Evolutionary conservation across 2,329 filamentous ascomycete genomes (phyloP).

Genomic region (Penicillium sp.): DNA sequence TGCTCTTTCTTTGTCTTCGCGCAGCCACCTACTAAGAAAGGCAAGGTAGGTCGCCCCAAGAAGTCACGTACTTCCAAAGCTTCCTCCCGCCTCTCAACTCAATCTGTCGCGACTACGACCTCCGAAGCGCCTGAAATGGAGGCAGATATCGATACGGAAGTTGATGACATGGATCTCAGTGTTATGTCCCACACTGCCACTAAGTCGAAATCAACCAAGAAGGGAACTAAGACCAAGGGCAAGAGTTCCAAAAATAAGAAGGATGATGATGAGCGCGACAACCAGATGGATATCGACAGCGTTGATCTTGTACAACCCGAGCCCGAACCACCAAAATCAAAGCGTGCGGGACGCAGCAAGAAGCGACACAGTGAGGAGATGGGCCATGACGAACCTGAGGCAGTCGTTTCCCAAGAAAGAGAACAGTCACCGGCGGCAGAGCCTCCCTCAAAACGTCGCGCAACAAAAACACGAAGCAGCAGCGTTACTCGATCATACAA

Average conservation of each 20-base stretch:
- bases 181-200: conserved; percentile 53
- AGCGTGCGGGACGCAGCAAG: conserved; percentile 52
- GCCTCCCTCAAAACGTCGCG: conserved; percentile 63
- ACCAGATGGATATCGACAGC: conserved; percentile 35
- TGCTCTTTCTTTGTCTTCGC: conserved; percentile 82
- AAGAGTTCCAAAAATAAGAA: conserved; percentile 42
- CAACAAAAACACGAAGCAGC: conserved; percentile 57
- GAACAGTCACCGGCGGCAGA: conserved; percentile 28
- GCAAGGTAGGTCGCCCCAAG: conserved; percentile 61
- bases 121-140: conserved; percentile 51
- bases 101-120: conserved; percentile 49
- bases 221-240: conserved; percentile 40
- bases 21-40: conserved; percentile 53
- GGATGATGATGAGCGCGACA: conserved; percentile 50
- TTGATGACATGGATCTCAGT: conserved; percentile 63
- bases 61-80: conserved; percentile 69
- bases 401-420: conserved; percentile 21
- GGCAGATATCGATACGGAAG: conserved; percentile 43
- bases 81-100: conserved; percentile 64
- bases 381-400: conserved; percentile 13
- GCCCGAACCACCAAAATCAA: conserved; percentile 34
- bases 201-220: conserved; percentile 59
- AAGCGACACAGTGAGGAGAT: conserved; percentile 68
- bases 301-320: conserved; percentile 33
- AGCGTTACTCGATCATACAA: conserved; percentile 44